phyloP scores from a whole-genome alignment of 257 asterid species.

The Penstemon eatonii region DNA sequence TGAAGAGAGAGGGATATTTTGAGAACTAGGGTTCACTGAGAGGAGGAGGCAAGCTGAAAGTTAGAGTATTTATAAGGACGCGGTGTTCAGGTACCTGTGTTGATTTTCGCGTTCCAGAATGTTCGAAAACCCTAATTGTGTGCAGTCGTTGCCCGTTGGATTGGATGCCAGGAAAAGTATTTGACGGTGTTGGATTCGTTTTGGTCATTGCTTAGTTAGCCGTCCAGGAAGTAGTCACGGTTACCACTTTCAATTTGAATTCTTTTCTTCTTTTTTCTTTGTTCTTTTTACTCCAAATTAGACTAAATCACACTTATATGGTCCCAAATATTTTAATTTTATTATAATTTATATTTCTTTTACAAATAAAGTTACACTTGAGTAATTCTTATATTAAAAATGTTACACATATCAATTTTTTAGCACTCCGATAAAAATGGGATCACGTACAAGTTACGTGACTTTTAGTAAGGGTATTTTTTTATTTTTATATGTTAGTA shows the following conservation, averaged over 20 bases:
- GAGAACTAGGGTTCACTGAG: constrained; percentile 26
- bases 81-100: background rate
- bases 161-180: constrained; percentile 1
- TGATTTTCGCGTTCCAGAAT: constrained; percentile 34
- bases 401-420: too few relatives aligned
- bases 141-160: constrained; percentile 23
- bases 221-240: background rate
- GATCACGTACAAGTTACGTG: too few relatives aligned
- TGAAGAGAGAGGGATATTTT: background rate
- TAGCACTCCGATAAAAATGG: too few relatives aligned
- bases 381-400: too few relatives aligned
- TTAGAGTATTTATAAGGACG: constrained; percentile 24
- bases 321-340: too few relatives aligned
- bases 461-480: too few relatives aligned
- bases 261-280: constrained; percentile 10
- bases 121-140: constrained; percentile 27
- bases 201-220: constrained; percentile 18
- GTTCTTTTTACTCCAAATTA: too few relatives aligned
- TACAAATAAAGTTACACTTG: too few relatives aligned
- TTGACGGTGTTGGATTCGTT: constrained; percentile 16
- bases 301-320: too few relatives aligned
- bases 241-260: background rate
- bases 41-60: background rate
- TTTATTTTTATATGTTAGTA: too few relatives aligned
- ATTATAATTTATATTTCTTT: too few relatives aligned